Evolutionary conservation across 495 filamentous ascomycete genomes (phyloP).

Genomic region (Delitschia confertaspora): DNA sequence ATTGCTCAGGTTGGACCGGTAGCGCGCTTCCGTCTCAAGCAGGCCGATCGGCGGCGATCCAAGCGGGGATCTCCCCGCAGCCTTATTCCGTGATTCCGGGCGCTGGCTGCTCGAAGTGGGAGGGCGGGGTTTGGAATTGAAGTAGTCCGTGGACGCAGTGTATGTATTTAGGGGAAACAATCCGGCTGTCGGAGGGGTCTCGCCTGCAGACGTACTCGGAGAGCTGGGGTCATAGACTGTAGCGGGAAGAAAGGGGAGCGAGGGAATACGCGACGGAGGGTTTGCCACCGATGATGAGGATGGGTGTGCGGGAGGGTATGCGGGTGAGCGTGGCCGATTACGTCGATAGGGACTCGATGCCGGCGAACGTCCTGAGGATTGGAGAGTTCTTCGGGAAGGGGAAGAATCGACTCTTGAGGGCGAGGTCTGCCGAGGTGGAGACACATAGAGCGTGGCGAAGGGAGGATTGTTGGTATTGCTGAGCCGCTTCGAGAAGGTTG

Average conservation of each 20-base stretch:
- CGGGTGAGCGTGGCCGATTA: conserved; percentile 22
- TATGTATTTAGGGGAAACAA: conserved; percentile 20
- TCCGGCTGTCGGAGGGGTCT: conserved; percentile 20
- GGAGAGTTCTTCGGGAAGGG: conserved; percentile 13
- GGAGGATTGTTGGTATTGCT: conserved; percentile 33
- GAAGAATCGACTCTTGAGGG: conserved; percentile 18
- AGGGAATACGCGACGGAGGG: conserved; percentile 30
- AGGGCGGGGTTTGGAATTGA: conserved; percentile 11
- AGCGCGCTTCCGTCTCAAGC: conserved; percentile 24
- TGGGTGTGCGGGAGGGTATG: conserved; percentile 24
- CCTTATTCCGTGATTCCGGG: conserved; percentile 18
- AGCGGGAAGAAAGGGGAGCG: conserved; percentile 27
- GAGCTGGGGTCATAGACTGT: conserved; percentile 32
- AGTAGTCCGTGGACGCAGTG: conserved; percentile 22
- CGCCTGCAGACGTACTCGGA: conserved; percentile 19
- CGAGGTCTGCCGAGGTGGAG: conserved; percentile 22
- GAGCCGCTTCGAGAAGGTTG: conserved; percentile 48
- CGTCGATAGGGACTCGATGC: conserved; percentile 27
- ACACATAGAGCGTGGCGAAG: conserved; percentile 22
- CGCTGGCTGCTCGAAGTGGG: conserved; percentile 6
- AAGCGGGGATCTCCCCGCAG: conserved; percentile 18
- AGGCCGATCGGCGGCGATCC: conserved; percentile 23
- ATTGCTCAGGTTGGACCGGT: conserved; percentile 11
- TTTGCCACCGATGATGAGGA: conserved; percentile 24
- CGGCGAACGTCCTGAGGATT: conserved; percentile 25